Percentiles rank a stretch among this genome's conserved stretches.
Evolutionary conservation across 208 protist genomes (phyloP).

Genomic region (Sergeia podlipaevii): DNA sequence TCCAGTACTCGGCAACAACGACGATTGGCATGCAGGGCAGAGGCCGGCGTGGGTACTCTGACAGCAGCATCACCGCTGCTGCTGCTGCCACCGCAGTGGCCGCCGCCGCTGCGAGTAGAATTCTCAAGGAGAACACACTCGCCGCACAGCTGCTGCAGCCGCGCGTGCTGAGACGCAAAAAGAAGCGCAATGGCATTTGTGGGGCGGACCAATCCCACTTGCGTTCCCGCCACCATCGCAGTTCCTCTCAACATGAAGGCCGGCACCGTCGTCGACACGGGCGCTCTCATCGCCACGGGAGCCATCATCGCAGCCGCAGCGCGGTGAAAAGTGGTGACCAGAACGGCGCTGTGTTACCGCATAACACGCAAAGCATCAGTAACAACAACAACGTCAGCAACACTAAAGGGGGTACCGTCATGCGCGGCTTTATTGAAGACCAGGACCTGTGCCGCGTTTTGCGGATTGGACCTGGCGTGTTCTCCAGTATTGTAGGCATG

Average conservation of each 20-base stretch:
- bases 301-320: background rate
- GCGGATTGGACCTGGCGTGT: constrained; percentile 36
- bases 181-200: too few relatives aligned
- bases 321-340: too few relatives aligned
- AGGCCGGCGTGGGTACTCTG: background rate
- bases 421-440: background rate
- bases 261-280: background rate
- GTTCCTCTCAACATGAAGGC: background rate
- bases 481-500: constrained; percentile 62
- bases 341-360: too few relatives aligned
- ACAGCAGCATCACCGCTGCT: background rate
- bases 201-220: background rate
- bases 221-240: background rate
- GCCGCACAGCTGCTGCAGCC: constrained; percentile 38
- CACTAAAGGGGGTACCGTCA: too few relatives aligned
- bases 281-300: background rate
- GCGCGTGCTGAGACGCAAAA: too few relatives aligned
- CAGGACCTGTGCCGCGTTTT: constrained; percentile 18
- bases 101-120: background rate
- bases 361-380: too few relatives aligned
- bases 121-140: constrained; percentile 37
- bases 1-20: too few relatives aligned
- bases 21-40: too few relatives aligned
- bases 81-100: constrained; percentile 3
- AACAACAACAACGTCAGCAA: too few relatives aligned